Conservation (phyloP, 108 stramenopile species). For the Cylindrotheca fusiformis region DNA sequence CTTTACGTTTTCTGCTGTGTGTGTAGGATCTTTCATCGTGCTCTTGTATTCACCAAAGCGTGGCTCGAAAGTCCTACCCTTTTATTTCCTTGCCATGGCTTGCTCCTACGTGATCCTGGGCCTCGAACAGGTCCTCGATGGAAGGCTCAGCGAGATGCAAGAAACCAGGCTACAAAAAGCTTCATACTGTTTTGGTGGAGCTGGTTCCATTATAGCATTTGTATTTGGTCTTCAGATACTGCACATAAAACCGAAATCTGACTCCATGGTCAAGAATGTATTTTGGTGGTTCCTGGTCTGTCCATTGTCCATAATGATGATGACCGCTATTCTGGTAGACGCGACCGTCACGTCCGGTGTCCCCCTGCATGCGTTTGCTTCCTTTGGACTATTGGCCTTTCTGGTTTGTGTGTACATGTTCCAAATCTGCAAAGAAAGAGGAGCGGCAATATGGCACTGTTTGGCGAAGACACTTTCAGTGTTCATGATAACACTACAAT, state of each 20-base stretch:
- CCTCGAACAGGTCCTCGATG: background rate
- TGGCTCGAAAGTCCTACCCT: background rate
- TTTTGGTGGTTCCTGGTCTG: background rate
- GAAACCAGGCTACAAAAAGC: background rate
- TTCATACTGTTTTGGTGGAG: background rate
- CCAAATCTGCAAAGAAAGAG: background rate
- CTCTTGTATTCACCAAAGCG: background rate
- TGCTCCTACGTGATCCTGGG: background rate
- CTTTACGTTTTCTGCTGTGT: background rate
- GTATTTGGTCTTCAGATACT: background rate
- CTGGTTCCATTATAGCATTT: background rate
- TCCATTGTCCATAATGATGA: background rate
- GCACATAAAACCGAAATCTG: background rate
- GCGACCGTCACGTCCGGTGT: background rate
- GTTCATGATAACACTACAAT: background rate
- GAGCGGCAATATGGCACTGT: background rate
- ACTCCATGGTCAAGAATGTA: background rate
- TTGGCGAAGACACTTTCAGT: background rate
- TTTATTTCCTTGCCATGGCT: background rate
- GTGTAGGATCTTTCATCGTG: background rate
- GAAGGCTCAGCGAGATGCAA: background rate
- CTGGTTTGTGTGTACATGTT: background rate
- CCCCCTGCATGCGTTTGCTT: background rate
- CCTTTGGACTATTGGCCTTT: background rate
- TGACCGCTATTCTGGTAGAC: background rate